Evolutionary conservation across 495 filamentous ascomycete genomes (phyloP).

Genomic region (Bacidia gigantensis): DNA sequence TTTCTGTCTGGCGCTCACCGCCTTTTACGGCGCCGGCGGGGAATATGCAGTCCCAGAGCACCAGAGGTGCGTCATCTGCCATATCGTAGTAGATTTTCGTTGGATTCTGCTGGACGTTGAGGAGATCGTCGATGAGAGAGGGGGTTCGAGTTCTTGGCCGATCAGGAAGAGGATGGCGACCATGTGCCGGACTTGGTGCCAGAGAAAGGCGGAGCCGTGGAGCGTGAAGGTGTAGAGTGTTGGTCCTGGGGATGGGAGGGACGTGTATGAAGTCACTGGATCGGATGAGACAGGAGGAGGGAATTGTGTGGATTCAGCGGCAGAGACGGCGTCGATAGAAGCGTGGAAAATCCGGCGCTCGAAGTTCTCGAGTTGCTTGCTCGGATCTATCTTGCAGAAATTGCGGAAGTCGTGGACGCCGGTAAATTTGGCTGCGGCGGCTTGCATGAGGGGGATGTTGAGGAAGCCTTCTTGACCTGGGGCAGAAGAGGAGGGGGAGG

Average conservation of each 20-base stretch:
- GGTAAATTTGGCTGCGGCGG: constrained; percentile 63
- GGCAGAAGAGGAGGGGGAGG: constrained; percentile 23
- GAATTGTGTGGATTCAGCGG: background rate
- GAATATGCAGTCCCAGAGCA: constrained; percentile 92
- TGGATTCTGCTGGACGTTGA: constrained; percentile 57
- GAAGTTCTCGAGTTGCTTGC: constrained; percentile 77
- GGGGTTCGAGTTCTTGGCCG: constrained; percentile 76
- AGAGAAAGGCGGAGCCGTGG: constrained; percentile 85
- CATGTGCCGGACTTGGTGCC: constrained; percentile 96
- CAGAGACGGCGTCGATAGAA: constrained; percentile 55
- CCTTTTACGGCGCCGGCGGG: constrained; percentile 38
- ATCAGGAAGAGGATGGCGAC: constrained; percentile 73
- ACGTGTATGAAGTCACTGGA: background rate
- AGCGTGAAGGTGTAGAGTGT: constrained; percentile 78
- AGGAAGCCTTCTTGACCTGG: constrained; percentile 41
- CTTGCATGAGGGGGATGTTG: constrained; percentile 74
- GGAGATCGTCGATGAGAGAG: constrained; percentile 53
- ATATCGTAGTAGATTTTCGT: constrained; percentile 73
- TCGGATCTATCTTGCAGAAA: constrained; percentile 81
- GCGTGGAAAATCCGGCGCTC: constrained; percentile 59
- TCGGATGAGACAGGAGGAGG: background rate
- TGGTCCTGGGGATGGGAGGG: constrained; percentile 21
- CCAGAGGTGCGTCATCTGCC: constrained; percentile 75
- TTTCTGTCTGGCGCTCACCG: constrained; percentile 30
- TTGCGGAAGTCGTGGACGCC: constrained; percentile 92